Percentiles rank a stretch among this genome's conserved stretches.
phyloP scores from a whole-genome alignment of 2,329 filamentous ascomycete genomes.

The Fusarium phyllophilum region DNA sequence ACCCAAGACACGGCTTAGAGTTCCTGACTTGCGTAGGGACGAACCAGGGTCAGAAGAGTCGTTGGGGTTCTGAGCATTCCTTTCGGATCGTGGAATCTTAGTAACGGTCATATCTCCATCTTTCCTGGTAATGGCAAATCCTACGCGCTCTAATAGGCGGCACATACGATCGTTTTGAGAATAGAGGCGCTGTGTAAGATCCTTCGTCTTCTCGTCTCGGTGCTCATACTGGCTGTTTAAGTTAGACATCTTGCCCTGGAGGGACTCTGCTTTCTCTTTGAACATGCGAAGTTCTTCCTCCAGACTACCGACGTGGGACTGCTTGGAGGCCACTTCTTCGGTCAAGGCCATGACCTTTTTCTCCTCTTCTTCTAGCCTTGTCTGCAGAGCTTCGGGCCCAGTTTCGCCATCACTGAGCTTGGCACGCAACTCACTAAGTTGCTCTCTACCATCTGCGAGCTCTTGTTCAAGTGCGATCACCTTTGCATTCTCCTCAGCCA shows the following conservation, averaged over 20 bases:
- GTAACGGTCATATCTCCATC: slow-evolving; percentile 79
- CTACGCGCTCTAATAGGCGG: slow-evolving; percentile 85
- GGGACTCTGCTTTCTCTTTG: slow-evolving; percentile 70
- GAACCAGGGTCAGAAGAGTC: slow-evolving; percentile 66
- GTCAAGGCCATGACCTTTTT: slow-evolving; percentile 72
- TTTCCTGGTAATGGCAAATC: slow-evolving; percentile 82
- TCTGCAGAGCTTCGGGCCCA: slow-evolving; percentile 81
- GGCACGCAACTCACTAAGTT: slow-evolving; percentile 73
- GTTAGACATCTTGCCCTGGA: slow-evolving; percentile 62
- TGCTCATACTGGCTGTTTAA: slow-evolving; percentile 71
- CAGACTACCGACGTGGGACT: slow-evolving; percentile 78
- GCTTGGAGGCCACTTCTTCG: slow-evolving; percentile 77
- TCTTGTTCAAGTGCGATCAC: slow-evolving; percentile 65
- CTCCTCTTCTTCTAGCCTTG: slow-evolving; percentile 80
- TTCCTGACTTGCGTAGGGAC: slow-evolving; percentile 65
- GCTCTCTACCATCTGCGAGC: slow-evolving; percentile 71
- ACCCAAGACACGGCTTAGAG: slow-evolving; percentile 63
- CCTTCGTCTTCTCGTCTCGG: slow-evolving; percentile 78
- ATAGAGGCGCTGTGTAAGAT: slow-evolving; percentile 85
- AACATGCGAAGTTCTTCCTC: slow-evolving; percentile 79
- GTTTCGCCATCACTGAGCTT: slow-evolving; percentile 86
- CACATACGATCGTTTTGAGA: slow-evolving; percentile 85
- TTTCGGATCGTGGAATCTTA: slow-evolving; percentile 71
- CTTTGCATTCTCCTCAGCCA: slow-evolving; percentile 65
- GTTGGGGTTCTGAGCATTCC: slow-evolving; percentile 64